Conservation (phyloP, 768 basidiomycete genomes). For the Lenzites betulinus region DNA sequence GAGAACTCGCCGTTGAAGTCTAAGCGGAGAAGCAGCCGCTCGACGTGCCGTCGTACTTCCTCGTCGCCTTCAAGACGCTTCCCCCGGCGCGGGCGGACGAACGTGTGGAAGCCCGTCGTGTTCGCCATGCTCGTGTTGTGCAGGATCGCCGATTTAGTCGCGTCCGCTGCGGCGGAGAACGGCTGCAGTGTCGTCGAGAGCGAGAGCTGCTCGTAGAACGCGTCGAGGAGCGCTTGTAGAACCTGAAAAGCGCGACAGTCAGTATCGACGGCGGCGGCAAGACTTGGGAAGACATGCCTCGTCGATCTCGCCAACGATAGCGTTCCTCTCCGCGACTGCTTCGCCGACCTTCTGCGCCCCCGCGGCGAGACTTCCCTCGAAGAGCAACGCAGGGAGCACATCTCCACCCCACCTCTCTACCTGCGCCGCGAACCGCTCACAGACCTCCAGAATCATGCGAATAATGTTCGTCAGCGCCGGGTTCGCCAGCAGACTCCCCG, state of each 20-base stretch:
- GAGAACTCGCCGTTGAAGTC: conserved; percentile 86
- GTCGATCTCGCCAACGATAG: conserved; percentile 73
- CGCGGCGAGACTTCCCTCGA: conserved; percentile 67
- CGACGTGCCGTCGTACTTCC: conserved; percentile 77
- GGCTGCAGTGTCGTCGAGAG: conserved; percentile 76
- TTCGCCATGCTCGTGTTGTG: conserved; percentile 58
- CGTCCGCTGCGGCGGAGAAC: conserved; percentile 54
- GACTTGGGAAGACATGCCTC: conserved; percentile 50
- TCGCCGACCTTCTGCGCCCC: conserved; percentile 64
- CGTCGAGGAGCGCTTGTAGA: conserved; percentile 63
- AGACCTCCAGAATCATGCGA: conserved; percentile 76
- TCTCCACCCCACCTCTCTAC: conserved; percentile 94
- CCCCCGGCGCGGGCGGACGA: conserved; percentile 50
- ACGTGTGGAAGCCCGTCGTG: conserved; percentile 45
- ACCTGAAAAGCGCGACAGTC: conserved; percentile 43
- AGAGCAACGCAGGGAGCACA: conserved; percentile 79
- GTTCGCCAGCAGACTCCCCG: conserved; percentile 79
- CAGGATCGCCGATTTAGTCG: conserved; percentile 64
- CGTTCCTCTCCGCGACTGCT: conserved; percentile 71
- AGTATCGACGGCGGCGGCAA: background rate
- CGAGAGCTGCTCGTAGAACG: conserved; percentile 82
- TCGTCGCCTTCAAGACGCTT: conserved; percentile 61
- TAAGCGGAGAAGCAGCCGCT: conserved; percentile 76
- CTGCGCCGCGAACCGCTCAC: conserved; percentile 84
- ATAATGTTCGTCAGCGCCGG: conserved; percentile 59